Evolutionary conservation across 139 green algal genomes (phyloP).

Genomic region (Chlamydomonas urium): DNA sequence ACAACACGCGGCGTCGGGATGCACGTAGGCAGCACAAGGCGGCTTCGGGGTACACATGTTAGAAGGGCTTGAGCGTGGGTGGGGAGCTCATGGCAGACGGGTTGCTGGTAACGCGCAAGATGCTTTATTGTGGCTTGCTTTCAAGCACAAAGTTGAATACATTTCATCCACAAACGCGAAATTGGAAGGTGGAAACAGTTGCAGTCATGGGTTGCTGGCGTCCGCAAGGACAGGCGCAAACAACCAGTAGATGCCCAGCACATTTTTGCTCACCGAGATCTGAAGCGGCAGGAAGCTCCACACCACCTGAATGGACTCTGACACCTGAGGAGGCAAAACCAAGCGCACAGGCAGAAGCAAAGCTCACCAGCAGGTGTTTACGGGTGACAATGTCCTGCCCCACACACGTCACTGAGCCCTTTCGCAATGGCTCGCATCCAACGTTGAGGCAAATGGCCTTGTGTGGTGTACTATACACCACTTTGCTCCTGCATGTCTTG

Average conservation of each 20-base stretch:
- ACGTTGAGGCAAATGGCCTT: neutral
- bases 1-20: no score
- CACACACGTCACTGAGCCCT: neutral
- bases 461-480: neutral
- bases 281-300: slow-evolving; percentile 52
- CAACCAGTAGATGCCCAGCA: neutral
- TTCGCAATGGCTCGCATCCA: neutral
- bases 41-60: no score
- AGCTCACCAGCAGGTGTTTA: neutral
- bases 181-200: no score
- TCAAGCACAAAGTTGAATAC: no score
- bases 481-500: no score
- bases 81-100: no score
- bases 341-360: neutral
- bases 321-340: neutral
- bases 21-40: no score
- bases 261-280: slow-evolving; percentile 35
- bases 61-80: no score
- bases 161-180: no score
- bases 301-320: slow-evolving; percentile 30
- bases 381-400: neutral
- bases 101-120: no score
- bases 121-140: no score
- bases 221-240: slow-evolving; percentile 5
- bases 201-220: no score